Base-by-base conservation (phyloP, 2,329 filamentous ascomycete species). In the Pyrenochaeta sp. region DNA sequence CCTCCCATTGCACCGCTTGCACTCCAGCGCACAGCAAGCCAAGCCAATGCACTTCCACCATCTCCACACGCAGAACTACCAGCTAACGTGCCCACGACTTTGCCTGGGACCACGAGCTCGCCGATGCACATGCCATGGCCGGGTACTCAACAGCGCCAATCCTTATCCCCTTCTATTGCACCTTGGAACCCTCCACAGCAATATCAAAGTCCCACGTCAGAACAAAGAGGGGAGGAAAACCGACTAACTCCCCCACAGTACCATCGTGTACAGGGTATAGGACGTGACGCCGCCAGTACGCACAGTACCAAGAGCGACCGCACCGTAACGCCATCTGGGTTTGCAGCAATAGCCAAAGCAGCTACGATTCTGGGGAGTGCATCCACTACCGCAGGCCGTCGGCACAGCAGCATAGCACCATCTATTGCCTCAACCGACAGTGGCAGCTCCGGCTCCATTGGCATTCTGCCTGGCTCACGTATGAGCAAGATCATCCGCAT, bases 391-490 rank as follows among this genome's bases (percentile, higher is more conserved):
- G 42, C 33, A 1, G 40, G 30, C 4, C 51, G 58, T 10, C 50
- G 60, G 4, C 60, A 60, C 4, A 5, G 33, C 41, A 56, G 48
- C 42, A 39, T 58, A 21, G 40, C 54, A 12, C 51, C 56, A 4
- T 63, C 64, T 10, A 36, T 64, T 11, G 53, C 59, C 40, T 66
- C 65, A 5, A 60, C 60, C 21, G 54, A 62, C 45, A 65, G 62
- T 48, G 54, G 45, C 39, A 50, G 18, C 14, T 62, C 66, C 9
- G 30, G 30, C 18, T 48, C 63, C 5, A 45, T 67, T 10, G 59
- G 57, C 17, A 30, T 66, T 12, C 51, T 61, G 9, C 56, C 59
- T 12, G 46, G 55, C 39, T 20, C 35, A 20, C 55, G 58, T 12
- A 42, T 54, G 37, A 53, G 39, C 23, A 45, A 41, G 29, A 39